Conservation (phyloP, 2,329 filamentous ascomycete genomes). For the Zymoseptoria tritici region DNA sequence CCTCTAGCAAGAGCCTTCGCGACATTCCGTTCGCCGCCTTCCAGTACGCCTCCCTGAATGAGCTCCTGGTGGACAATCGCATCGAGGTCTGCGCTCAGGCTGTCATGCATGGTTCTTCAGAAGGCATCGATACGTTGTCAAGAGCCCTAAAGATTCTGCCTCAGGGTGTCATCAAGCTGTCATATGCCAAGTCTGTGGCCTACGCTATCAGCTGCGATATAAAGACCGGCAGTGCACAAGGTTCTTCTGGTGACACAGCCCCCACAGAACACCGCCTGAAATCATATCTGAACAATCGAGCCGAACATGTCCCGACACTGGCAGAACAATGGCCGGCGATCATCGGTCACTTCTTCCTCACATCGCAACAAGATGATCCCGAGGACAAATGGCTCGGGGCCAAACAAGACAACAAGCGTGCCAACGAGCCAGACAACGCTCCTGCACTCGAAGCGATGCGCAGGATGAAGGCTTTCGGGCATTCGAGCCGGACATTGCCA, state of each 20-base stretch:
- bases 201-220: slow-evolving; percentile 79
- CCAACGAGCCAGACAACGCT: slow-evolving; percentile 19
- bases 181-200: slow-evolving; percentile 71
- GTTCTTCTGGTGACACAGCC: background rate
- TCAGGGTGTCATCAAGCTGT: slow-evolving; percentile 53
- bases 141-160: slow-evolving; percentile 47
- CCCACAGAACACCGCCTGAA: slow-evolving; percentile 45
- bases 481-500: slow-evolving; percentile 59
- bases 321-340: slow-evolving; percentile 68
- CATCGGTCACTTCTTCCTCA: slow-evolving; percentile 65
- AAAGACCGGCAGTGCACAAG: slow-evolving; percentile 19
- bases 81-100: slow-evolving; percentile 73
- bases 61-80: slow-evolving; percentile 63
- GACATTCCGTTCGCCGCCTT: slow-evolving; percentile 81
- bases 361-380: slow-evolving; percentile 66
- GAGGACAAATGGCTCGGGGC: slow-evolving; percentile 48
- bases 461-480: slow-evolving; percentile 61
- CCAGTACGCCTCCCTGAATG: slow-evolving; percentile 60
- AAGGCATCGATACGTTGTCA: slow-evolving; percentile 55
- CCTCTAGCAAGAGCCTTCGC: slow-evolving; percentile 46
- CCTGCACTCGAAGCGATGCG: slow-evolving; percentile 56
- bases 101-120: slow-evolving; percentile 69
- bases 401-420: slow-evolving; percentile 40
- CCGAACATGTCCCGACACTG: slow-evolving; percentile 53
- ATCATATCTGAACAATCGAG: slow-evolving; percentile 59